These are phyloP conservation scores for Thalassiosira oceanica DNA, from an alignment of 352 stramenopile species.

Conservation along the genomic window DNA sequence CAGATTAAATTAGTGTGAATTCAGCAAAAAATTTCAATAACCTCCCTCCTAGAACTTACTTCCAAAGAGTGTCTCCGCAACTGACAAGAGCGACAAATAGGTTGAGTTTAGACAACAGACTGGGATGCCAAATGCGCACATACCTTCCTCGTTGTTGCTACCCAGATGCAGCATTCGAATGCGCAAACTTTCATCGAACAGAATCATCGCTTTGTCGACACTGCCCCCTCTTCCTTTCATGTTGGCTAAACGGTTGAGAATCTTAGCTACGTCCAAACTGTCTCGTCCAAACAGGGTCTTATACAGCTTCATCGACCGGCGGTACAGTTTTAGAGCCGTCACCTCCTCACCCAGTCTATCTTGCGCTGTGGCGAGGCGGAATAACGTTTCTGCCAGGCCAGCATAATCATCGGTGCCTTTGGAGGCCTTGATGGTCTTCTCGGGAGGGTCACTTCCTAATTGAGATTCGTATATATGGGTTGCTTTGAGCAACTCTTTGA, in stretches of 20 bases:
- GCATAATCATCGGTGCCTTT: constrained; percentile 50
- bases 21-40: too few relatives aligned
- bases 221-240: constrained; percentile 59
- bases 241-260: constrained; percentile 58
- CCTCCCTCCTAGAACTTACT: too few relatives aligned
- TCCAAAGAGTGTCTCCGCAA: constrained; percentile 60
- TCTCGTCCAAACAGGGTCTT: constrained; percentile 56
- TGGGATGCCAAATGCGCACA: not conserved
- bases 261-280: constrained; percentile 50
- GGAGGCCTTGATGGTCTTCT: constrained; percentile 53
- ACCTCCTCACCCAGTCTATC: constrained; percentile 50
- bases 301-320: constrained; percentile 52
- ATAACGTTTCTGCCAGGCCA: constrained; percentile 57
- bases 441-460: constrained; percentile 39
- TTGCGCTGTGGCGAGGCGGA: constrained; percentile 49
- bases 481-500: constrained; percentile 43
- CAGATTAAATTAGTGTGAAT: too few relatives aligned
- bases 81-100: too few relatives aligned
- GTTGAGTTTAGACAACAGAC: too few relatives aligned
- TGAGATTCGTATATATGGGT: constrained; percentile 52
- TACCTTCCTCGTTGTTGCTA: constrained; percentile 56
- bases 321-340: constrained; percentile 57
- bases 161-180: constrained; percentile 65
- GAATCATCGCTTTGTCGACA: constrained; percentile 61
- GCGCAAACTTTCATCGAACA: constrained; percentile 67